Evolutionary conservation across 768 basidiomycete genomes (phyloP).

Genomic region (Mycena indigotica): DNA sequence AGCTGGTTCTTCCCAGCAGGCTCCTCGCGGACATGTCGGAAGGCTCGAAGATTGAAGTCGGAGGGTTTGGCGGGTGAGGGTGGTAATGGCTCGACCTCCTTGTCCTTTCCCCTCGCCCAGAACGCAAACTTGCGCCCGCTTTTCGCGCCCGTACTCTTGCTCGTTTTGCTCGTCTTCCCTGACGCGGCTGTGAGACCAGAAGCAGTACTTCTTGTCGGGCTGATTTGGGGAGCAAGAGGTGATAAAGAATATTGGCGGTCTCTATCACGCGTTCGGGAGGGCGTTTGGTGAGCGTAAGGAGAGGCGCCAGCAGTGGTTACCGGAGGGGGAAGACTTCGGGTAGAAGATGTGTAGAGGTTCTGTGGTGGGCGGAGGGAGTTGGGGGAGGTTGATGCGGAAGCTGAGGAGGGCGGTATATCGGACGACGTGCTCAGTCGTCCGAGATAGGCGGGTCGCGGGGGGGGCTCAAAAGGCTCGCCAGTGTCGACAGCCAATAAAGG

Average conservation of each 20-base stretch:
- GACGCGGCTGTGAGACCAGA: neutral
- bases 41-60: conserved; percentile 14
- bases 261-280: neutral
- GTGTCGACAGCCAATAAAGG: neutral
- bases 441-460: conserved; percentile 5
- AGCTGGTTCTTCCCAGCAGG: neutral
- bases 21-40: conserved; percentile 9
- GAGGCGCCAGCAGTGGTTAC: neutral
- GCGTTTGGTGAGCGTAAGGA: neutral
- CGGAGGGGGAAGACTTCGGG: conserved; percentile 9
- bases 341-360: neutral
- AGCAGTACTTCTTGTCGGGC: neutral
- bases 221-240: conserved; percentile 3
- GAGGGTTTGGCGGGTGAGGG: too few relatives aligned
- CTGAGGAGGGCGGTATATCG: neutral
- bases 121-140: conserved; percentile 9
- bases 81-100: neutral
- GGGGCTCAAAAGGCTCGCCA: neutral
- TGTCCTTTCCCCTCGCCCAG: neutral
- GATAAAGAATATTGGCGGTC: neutral
- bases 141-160: neutral
- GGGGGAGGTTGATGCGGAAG: neutral
- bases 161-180: neutral
- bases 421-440: conserved; percentile 13
- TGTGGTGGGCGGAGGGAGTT: neutral